Percentiles rank a stretch among this genome's conserved stretches.
phyloP scores from a whole-genome alignment of 306 rosid genomes.

The Dalbergia cochinchinensis region DNA sequence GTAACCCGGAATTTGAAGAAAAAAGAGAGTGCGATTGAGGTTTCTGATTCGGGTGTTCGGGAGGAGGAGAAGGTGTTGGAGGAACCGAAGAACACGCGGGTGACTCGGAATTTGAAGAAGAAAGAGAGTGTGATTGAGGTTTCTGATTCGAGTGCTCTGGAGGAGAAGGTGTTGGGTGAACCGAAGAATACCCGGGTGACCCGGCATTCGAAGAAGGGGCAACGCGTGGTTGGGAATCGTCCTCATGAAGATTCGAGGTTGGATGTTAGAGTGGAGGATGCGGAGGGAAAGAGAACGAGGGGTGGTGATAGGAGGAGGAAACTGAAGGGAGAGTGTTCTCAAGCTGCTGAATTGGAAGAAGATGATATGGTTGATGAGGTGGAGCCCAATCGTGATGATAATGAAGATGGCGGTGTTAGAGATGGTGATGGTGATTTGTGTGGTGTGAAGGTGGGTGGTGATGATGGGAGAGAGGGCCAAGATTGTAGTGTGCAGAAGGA shows the following conservation, averaged over 20 bases:
- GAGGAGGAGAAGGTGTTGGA: background rate
- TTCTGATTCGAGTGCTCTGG: background rate
- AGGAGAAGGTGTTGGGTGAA: background rate
- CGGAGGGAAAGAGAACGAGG: constrained; percentile 48
- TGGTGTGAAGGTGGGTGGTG: constrained; percentile 34
- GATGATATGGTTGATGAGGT: background rate
- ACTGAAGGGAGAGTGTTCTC: constrained; percentile 38
- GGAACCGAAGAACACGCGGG: background rate
- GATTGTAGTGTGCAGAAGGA: constrained; percentile 35
- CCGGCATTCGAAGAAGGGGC: background rate
- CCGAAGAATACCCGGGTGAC: background rate
- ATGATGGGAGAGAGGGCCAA: constrained; percentile 32
- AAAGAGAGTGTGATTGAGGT: background rate
- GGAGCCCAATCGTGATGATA: background rate
- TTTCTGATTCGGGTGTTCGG: background rate
- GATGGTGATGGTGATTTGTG: background rate
- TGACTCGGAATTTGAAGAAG: background rate
- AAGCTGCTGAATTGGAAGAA: constrained; percentile 23
- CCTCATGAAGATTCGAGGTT: constrained; percentile 38
- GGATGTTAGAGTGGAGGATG: constrained; percentile 46
- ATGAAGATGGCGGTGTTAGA: background rate
- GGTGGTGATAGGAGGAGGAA: constrained; percentile 48
- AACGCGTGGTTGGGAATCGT: background rate
- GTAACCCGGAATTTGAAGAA: background rate
- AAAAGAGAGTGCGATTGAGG: constrained; percentile 2